Percentiles rank a stretch among this genome's conserved stretches.
Conservation (phyloP, 768 basidiomycete species). For the Arthromyces matolae region DNA sequence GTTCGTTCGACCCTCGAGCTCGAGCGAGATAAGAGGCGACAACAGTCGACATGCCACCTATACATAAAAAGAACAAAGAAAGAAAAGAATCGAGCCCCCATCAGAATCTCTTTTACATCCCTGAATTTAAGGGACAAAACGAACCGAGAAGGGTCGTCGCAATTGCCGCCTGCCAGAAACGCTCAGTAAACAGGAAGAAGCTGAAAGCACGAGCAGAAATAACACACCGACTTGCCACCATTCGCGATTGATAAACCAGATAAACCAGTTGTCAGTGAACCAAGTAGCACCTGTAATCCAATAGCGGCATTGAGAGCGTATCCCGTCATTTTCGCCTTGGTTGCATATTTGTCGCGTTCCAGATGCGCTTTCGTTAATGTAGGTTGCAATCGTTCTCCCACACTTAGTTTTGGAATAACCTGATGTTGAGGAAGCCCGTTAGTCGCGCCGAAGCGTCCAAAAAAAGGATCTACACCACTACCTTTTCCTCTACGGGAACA, state of each 20-base stretch:
- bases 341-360: conserved; percentile 44
- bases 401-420: conserved; percentile 27
- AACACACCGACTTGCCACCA: conserved; percentile 38
- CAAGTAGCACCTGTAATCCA: conserved; percentile 59
- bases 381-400: conserved; percentile 52
- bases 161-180: conserved; percentile 28
- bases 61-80: not conserved
- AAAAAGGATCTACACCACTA: not conserved
- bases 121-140: not conserved
- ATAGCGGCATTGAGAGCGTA: conserved; percentile 48
- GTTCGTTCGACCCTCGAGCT: conserved; percentile 68
- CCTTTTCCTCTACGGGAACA: conserved; percentile 25
- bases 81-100: not conserved
- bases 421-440: not conserved
- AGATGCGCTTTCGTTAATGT: conserved; percentile 45
- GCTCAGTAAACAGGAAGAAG: not conserved
- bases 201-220: not conserved
- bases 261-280: conserved; percentile 64
- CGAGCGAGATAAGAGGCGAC: conserved; percentile 73
- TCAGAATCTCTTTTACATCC: not conserved
- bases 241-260: conserved; percentile 43
- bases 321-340: conserved; percentile 41
- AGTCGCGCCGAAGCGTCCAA: not conserved
- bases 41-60: conserved; percentile 64
- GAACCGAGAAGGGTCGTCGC: conserved; percentile 37